Base-by-base conservation (phyloP, 1,284 basidiomycete genomes). In the Puccinia polysora region DNA sequence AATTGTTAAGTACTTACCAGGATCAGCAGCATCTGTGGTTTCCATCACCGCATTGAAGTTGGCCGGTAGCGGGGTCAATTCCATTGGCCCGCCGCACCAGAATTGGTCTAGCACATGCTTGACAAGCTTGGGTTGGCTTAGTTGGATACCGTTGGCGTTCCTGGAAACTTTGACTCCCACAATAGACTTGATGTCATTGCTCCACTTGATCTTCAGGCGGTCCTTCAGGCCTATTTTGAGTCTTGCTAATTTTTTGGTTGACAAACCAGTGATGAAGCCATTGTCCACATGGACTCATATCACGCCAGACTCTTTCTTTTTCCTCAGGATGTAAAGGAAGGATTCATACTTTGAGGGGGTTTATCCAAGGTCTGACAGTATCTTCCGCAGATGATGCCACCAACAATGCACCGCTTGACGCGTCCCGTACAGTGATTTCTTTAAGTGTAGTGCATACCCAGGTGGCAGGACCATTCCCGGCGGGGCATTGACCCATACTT, bases 231-330 rank as follows among this genome's bases (percentile, higher is more conserved):
- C 10, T 52, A 10, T 18, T 18, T 52, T 8, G 10, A 52, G 49
- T n/a, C 20, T 25, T n/a, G 8, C 7, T 7, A 52, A 23, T 18
- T 7, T 20, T 12, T 7, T 12, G 14, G 20, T 52, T 6, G 10
- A 10, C 20, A 8, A 8, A 7, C 15, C 14, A 7, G 20, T n/a
- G 20, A 52, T 25, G 20, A 52, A 10, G 7, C 49, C 49, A 52
- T 52, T 20, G 20, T 52, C 49, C 8, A 52, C 49, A 52, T 52
- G 49, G 20, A 52, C 49, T 20, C 49, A 52, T 10, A 52, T 52
- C 8, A 8, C 8, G 7, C 8, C 49, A 12, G 7, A 8, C 8
- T 18, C 10, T 10, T 20, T 20, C 8, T 23, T 8, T 18, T 52
- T 52, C 20, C 18, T 18, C 50, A 53, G 20, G 8, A 58, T 32